Percentiles rank a stretch among this genome's conserved stretches.
phyloP scores from a whole-genome alignment of 2,329 filamentous ascomycete species.

The Beauveria scarabaeidicola region DNA sequence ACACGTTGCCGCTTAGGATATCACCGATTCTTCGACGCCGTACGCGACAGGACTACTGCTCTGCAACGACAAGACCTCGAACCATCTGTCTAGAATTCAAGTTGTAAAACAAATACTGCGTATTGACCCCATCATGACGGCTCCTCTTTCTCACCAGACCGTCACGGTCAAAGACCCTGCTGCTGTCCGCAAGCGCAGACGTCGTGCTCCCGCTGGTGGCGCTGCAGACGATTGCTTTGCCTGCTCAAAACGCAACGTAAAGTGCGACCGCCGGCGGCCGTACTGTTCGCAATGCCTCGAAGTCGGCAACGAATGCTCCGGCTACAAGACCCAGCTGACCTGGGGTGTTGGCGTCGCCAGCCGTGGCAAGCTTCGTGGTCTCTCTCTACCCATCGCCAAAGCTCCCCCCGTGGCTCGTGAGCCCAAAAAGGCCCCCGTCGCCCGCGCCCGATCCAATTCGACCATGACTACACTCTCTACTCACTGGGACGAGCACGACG shows the following conservation, averaged over 20 bases:
- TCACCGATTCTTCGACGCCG: not conserved
- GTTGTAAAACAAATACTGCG: not conserved
- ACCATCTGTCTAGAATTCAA: not conserved
- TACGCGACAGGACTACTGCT: not conserved
- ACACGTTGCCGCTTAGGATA: not conserved
- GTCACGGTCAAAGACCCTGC: slow-evolving; percentile 41
- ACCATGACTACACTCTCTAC: slow-evolving; percentile 24
- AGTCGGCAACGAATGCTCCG: slow-evolving; percentile 83
- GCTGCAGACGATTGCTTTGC: slow-evolving; percentile 93
- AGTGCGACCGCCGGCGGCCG: slow-evolving; percentile 84
- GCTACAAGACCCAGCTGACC: slow-evolving; percentile 93
- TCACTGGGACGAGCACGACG: slow-evolving; percentile 25
- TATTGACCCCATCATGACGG: slow-evolving; percentile 34
- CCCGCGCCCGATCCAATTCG: slow-evolving; percentile 39
- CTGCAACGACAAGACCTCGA: not conserved
- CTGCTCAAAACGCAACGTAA: slow-evolving; percentile 72
- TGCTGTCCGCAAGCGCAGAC: slow-evolving; percentile 62
- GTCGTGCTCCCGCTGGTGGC: slow-evolving; percentile 79
- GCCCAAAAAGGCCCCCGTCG: slow-evolving; percentile 36
- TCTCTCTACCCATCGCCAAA: slow-evolving; percentile 65
- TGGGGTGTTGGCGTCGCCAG: slow-evolving; percentile 96
- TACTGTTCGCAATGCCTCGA: slow-evolving; percentile 95
- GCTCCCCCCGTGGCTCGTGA: slow-evolving; percentile 44
- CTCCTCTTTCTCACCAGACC: slow-evolving; percentile 36
- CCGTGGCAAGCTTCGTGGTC: slow-evolving; percentile 83